These are phyloP conservation scores for Thraustochytrium sp. DNA, from an alignment of 352 stramenopile genomes.

Conservation along the genomic window DNA sequence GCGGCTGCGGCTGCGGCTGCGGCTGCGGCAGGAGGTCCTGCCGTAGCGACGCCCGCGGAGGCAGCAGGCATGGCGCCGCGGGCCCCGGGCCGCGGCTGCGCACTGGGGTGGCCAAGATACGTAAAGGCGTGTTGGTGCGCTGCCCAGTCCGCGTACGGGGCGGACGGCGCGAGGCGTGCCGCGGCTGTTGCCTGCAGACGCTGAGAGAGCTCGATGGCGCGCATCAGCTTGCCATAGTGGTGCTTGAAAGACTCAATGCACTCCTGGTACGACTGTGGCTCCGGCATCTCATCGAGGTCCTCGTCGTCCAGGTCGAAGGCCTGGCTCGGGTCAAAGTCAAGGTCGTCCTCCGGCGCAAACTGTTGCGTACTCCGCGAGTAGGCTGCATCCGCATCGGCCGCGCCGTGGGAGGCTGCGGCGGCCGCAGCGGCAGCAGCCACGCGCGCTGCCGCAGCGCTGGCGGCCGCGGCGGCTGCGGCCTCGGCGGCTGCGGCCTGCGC, in stretches of 20 bases:
- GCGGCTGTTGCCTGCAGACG: neutral
- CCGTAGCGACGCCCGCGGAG: too few relatives aligned
- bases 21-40: too few relatives aligned
- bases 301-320: neutral
- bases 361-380: neutral
- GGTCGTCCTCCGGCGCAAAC: neutral
- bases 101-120: neutral
- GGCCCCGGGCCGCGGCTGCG: too few relatives aligned
- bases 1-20: neutral
- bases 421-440: too few relatives aligned
- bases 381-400: neutral
- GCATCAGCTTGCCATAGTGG: slow-evolving; percentile 28
- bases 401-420: too few relatives aligned
- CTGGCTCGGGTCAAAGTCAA: neutral
- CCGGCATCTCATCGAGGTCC: neutral
- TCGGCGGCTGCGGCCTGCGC: too few relatives aligned
- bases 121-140: neutral
- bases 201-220: slow-evolving; percentile 12
- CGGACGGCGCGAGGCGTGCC: neutral
- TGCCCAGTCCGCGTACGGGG: neutral
- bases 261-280: slow-evolving; percentile 21
- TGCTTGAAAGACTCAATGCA: neutral
- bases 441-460: too few relatives aligned
- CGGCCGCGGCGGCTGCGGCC: too few relatives aligned
- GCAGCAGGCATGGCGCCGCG: too few relatives aligned